Percentiles rank a stretch among this genome's conserved stretches.
Conservation (phyloP, 805 yeast species). For the Jamesozyma jinghongensis region DNA sequence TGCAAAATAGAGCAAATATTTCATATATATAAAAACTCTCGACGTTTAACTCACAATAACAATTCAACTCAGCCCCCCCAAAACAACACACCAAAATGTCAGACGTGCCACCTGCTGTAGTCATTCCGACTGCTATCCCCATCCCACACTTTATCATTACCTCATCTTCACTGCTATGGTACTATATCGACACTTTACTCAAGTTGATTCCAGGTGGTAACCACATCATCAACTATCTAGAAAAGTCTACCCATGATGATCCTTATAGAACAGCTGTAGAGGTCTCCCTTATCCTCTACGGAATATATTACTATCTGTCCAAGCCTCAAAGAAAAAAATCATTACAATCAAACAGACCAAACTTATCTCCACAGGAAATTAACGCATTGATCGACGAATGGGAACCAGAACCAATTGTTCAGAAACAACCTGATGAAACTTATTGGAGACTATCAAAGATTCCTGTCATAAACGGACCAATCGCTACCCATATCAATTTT, state of each 20-base stretch:
- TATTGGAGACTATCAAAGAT: slow-evolving; percentile 52
- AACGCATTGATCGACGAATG: slow-evolving; percentile 83
- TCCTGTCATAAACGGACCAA: slow-evolving; percentile 57
- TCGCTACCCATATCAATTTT: slow-evolving; percentile 25
- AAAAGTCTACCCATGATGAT: slow-evolving; percentile 83
- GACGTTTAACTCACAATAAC: too few relatives aligned
- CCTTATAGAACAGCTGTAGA: slow-evolving; percentile 86
- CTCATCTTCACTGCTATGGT: slow-evolving; percentile 20
- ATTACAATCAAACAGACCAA: slow-evolving; percentile 63
- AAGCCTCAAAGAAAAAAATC: slow-evolving; percentile 68
- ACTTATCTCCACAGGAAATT: slow-evolving; percentile 51
- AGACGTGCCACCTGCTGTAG: too few relatives aligned
- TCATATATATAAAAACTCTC: too few relatives aligned
- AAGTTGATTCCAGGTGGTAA: slow-evolving; percentile 24
- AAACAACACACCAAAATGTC: too few relatives aligned
- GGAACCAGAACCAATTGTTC: slow-evolving; percentile 79
- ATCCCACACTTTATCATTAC: slow-evolving; percentile 21
- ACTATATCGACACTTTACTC: slow-evolving; percentile 12
- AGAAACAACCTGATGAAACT: background rate
- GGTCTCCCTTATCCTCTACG: slow-evolving; percentile 65
- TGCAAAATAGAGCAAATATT: background rate
- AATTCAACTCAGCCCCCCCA: too few relatives aligned
- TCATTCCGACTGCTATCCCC: slow-evolving; percentile 23
- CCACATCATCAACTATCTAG: slow-evolving; percentile 55
- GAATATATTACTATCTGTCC: slow-evolving; percentile 64